Base-by-base conservation (phyloP, 1,284 basidiomycete species). In the Cystobasidium sp. region DNA sequence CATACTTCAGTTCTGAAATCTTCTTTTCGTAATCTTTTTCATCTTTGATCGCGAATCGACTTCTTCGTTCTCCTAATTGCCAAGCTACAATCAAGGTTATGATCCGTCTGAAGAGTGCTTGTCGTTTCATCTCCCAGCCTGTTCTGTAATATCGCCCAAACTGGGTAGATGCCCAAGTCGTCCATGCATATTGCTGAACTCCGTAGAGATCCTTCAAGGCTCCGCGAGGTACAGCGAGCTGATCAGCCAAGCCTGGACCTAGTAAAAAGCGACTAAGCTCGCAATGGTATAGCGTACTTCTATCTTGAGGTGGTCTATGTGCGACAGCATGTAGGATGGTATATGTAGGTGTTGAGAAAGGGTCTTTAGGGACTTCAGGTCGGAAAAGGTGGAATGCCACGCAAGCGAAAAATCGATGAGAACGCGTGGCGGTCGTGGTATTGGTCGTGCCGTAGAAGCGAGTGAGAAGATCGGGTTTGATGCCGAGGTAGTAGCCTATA, bases 401-500 rank as follows among this genome's bases (percentile, higher is more conserved):
- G 5, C 76, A 77, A 18, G 79, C 78, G 68, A 80, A 80, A 44
- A 73, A 73, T 22, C 70, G 70, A 31, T 73, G 70, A 39, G 70
- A 64, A 12, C 52, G 70, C 14, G 71, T 59, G 3, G 75, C 63
- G 16, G 78, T 78, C 31, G 77, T 72, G 0, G 63, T 44, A 14
- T 70, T 52, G 24, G 75, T 75, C 0, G 78, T 46, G 37, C 14
- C 1, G 67, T 78, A 79, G 44, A 71, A 68, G 0, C 56, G 44
- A 1, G 10, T 12, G 6, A 79, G 74, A n/a, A 77, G 69, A 3
- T 55, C 31, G 6, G 75, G 69, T 6, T 65, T 49, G 75, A 80
- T 77, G 18, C 79, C 79, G 58, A 80, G 76, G 64, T 78, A 79
- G 74, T 75, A 80, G 51, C 79, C 79, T n/a, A 80, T 67, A 58